Base-by-base conservation (phyloP, 2,329 filamentous ascomycete genomes). In the Podosphaera xanthii region DNA sequence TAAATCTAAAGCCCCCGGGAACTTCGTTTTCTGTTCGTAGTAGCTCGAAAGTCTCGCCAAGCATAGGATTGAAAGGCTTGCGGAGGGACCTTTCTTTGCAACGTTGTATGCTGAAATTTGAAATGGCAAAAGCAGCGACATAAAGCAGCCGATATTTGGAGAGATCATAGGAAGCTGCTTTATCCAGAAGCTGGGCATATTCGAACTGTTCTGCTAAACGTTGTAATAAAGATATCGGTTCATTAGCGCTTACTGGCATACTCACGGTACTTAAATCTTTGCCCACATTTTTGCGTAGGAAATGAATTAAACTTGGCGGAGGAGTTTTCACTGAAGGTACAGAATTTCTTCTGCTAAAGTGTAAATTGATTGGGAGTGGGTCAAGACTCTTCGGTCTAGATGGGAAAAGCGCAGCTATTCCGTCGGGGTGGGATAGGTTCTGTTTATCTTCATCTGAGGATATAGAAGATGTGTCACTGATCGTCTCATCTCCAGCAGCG, bases 161-260 rank as follows among this genome's bases (percentile, higher is more conserved):
- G 6, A 79, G 76, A 33, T 76, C 77, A 48, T 82, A 77, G 60
- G 80, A 76, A 2, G 81, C 79, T 1, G 89, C 88, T 58, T 80
- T 76, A 65, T 95, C 86, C 31, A 98, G 78, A 0, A 98, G 77
- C 38, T 86, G 78, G 0, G 87, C 86, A 70, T 98, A 97, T 70
- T 98, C 92, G 55, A 97, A 72, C 67, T 91, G 86, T 71, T 98
- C 92, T 0, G 91, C 86, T 3, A 90, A 78, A 61, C 91, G 84
- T 70, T 98, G 92, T 4, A 97, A 76, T 9, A 94, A 73, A 0
- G 91, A 96, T 1, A 83, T 80, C 0, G 92, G 92, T 69, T 98
- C 92, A 70, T 98, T 98, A 33, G 91, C 84, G 3, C 91, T 94
- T 0, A 96, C 92, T 0, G 92, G 92, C 91, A 97, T 97, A 55